Conservation (phyloP, 345 rosid genomes). For the Combretum micranthum region DNA sequence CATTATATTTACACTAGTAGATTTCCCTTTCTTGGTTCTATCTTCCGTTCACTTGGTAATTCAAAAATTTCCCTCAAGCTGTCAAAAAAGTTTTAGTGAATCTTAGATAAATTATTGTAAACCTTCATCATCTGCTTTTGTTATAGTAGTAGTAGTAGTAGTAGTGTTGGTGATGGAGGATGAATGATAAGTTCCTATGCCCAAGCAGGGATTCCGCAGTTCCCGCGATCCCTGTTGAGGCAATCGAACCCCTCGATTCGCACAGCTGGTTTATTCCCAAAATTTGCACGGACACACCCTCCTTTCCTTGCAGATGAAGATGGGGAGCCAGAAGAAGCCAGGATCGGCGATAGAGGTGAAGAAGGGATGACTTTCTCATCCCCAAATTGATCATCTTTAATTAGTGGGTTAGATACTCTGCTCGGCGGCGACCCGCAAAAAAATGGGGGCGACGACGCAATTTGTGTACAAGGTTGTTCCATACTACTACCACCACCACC, state of each 20-base stretch:
- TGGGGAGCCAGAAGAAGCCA: conserved; percentile 34
- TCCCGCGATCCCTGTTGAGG: conserved; percentile 72
- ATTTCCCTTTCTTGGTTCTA: neutral
- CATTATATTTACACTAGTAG: conserved; percentile 9
- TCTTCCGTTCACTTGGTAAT: conserved; percentile 4
- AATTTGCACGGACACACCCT: conserved; percentile 60
- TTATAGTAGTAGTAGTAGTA: too few relatives aligned
- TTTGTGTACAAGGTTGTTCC: conserved; percentile 44
- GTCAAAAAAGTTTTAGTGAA: conserved; percentile 2
- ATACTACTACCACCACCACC: conserved; percentile 43
- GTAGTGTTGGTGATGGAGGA: neutral
- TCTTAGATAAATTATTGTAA: neutral
- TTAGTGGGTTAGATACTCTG: conserved; percentile 98
- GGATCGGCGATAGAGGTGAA: conserved; percentile 25
- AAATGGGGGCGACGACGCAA: conserved; percentile 69
- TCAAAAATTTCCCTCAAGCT: conserved; percentile 8
- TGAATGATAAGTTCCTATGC: conserved; percentile 36
- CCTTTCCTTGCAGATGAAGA: conserved; percentile 54
- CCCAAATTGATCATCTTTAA: conserved; percentile 71
- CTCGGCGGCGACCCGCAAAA: conserved; percentile 96
- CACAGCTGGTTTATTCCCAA: conserved; percentile 77
- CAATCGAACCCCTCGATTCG: conserved; percentile 92
- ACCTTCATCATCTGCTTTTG: too few relatives aligned
- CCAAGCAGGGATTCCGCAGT: conserved; percentile 70
- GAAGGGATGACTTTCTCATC: conserved; percentile 43